These are phyloP conservation scores for Brasenia schreberi DNA, from an alignment of 164 flowering plant species.

Conservation along the genomic window DNA sequence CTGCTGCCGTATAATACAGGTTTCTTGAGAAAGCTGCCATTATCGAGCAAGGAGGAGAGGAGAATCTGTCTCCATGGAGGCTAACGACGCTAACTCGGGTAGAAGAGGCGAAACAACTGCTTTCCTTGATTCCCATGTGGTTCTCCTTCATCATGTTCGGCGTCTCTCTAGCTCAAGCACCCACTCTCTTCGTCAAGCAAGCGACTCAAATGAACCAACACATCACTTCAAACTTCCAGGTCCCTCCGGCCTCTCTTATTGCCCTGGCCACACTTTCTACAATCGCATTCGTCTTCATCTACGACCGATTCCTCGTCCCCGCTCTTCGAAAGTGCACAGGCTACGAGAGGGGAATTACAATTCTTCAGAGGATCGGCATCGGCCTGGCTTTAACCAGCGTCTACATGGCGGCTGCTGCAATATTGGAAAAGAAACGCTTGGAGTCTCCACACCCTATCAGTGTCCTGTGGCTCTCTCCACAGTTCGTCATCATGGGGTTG, in stretches of 20 bases:
- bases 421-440: slow-evolving; percentile 42
- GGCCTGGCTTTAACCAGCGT: slow-evolving; percentile 35
- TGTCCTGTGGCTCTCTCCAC: slow-evolving; percentile 61
- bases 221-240: slow-evolving; percentile 16
- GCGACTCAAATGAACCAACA: slow-evolving; percentile 35
- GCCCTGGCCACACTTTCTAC: slow-evolving; percentile 31
- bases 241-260: slow-evolving; percentile 56
- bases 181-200: slow-evolving; percentile 79
- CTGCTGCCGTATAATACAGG: slow-evolving; percentile 18
- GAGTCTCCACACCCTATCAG: slow-evolving; percentile 29
- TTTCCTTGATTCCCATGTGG: slow-evolving; percentile 68
- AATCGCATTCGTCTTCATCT: slow-evolving; percentile 30
- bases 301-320: slow-evolving; percentile 54
- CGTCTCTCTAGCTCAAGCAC: slow-evolving; percentile 36
- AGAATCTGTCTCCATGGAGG: slow-evolving; percentile 53
- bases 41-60: slow-evolving; percentile 20
- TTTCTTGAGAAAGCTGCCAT: slow-evolving; percentile 91
- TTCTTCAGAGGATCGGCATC: slow-evolving; percentile 55
- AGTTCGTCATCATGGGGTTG: slow-evolving; percentile 35
- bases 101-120: slow-evolving; percentile 54
- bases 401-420: slow-evolving; percentile 34
- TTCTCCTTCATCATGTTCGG: slow-evolving; percentile 39
- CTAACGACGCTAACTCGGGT: slow-evolving; percentile 50
- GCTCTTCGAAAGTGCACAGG: slow-evolving; percentile 28
- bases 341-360: slow-evolving; percentile 50